phyloP scores from a whole-genome alignment of 768 basidiomycete genomes.

The Pisolithus tinctorius region DNA sequence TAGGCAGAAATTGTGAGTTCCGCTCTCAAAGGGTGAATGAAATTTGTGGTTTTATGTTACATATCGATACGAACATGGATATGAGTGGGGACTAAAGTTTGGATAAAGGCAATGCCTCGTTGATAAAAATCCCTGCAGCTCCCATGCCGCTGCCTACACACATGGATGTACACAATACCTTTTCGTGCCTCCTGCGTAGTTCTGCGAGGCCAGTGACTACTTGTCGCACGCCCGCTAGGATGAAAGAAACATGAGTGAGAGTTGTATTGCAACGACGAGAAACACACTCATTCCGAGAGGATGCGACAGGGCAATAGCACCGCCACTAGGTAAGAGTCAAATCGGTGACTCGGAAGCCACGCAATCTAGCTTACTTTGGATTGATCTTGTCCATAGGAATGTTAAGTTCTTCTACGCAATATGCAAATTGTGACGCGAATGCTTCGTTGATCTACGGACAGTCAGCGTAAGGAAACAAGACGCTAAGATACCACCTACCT shows the following conservation, averaged over 20 bases:
- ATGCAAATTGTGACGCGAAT: conserved; percentile 91
- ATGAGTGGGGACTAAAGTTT: conserved; percentile 16
- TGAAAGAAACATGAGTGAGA: conserved; percentile 10
- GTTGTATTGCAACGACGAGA: not conserved
- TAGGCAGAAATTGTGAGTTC: conserved; percentile 62
- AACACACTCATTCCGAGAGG: conserved; percentile 78
- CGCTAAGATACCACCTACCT: conserved; percentile 35
- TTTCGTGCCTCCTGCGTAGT: conserved; percentile 59
- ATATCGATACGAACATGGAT: too few species aligned
- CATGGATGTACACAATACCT: conserved; percentile 77
- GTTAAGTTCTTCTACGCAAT: conserved; percentile 76
- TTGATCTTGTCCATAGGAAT: conserved; percentile 81
- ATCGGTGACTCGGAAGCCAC: not conserved
- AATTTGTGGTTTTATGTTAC: too few species aligned
- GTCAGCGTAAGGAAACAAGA: not conserved
- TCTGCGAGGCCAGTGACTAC: conserved; percentile 85
- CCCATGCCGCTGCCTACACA: conserved; percentile 88
- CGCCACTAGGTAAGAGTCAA: conserved; percentile 47
- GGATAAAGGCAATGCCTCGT: conserved; percentile 37
- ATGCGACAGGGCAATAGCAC: conserved; percentile 79
- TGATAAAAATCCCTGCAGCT: conserved; percentile 74
- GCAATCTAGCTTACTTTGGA: conserved; percentile 51
- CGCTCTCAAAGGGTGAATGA: conserved; percentile 33
- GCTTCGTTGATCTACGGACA: conserved; percentile 73
- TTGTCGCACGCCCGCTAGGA: conserved; percentile 74